These are phyloP conservation scores for Mycena rebaudengoi DNA, from an alignment of 768 basidiomycete genomes.

Conservation along the genomic window DNA sequence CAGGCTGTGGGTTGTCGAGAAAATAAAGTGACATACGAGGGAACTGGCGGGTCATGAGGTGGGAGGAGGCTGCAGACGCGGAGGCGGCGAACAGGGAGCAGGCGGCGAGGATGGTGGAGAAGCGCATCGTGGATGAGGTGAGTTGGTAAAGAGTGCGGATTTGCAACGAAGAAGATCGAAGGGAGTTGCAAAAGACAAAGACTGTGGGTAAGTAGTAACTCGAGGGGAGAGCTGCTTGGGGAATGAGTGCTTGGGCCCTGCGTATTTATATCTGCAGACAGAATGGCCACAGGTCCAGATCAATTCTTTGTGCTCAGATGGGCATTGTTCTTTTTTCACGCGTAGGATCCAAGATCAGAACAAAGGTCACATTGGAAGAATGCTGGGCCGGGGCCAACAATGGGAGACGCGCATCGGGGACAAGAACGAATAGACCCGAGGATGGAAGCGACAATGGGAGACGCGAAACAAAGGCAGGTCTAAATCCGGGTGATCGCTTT, in stretches of 20 bases:
- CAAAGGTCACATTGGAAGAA: too few relatives aligned
- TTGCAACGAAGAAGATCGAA: conserved; percentile 32
- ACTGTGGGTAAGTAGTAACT: conserved; percentile 24
- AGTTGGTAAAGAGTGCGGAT: conserved; percentile 30
- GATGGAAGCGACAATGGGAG: too few relatives aligned
- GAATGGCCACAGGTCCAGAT: neutral
- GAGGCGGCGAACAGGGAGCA: conserved; percentile 52
- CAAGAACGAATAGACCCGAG: too few relatives aligned
- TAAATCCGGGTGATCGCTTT: neutral
- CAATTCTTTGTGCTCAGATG: neutral
- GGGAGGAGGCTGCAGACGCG: conserved; percentile 40
- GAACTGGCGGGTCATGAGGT: conserved; percentile 46
- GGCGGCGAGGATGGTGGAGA: conserved; percentile 50
- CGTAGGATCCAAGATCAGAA: too few relatives aligned
- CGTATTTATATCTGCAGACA: conserved; percentile 11
- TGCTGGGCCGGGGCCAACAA: too few relatives aligned
- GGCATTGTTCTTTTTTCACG: conserved; percentile 11
- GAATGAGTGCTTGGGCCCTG: neutral
- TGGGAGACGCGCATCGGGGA: too few relatives aligned
- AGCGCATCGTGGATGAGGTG: conserved; percentile 57
- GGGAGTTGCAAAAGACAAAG: conserved; percentile 30
- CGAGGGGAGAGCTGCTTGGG: conserved; percentile 20
- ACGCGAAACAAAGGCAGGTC: too few relatives aligned
- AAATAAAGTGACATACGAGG: conserved; percentile 42
- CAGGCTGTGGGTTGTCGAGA: neutral